Evolutionary conservation across 768 basidiomycete species (phyloP).

Genomic region (Phlegmacium glaucopus): DNA sequence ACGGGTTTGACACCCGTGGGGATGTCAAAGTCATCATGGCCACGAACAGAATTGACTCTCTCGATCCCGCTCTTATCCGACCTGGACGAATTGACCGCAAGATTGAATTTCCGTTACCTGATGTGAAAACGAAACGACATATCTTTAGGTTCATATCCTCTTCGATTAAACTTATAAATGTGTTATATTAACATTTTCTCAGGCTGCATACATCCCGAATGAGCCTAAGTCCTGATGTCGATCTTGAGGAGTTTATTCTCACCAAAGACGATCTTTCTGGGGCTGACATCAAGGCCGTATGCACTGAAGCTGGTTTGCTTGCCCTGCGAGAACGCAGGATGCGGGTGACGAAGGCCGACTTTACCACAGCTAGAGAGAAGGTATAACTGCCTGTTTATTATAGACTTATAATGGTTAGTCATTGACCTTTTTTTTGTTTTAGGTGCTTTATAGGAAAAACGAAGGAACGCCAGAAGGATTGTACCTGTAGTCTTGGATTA

Average conservation of each 20-base stretch:
- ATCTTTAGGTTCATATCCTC: slow-evolving; percentile 75
- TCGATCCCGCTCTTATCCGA: slow-evolving; percentile 97
- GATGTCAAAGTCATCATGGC: slow-evolving; percentile 99
- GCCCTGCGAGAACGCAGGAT: slow-evolving; percentile 93
- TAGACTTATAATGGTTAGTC: not conserved
- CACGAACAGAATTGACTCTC: slow-evolving; percentile 94
- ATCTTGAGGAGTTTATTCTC: slow-evolving; percentile 93
- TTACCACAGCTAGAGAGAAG: slow-evolving; percentile 91
- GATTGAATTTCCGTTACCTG: slow-evolving; percentile 97
- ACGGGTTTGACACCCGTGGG: slow-evolving; percentile 99
- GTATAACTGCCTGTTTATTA: slow-evolving; percentile 34
- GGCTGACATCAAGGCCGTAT: slow-evolving; percentile 98
- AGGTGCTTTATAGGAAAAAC: slow-evolving; percentile 95
- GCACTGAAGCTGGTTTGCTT: slow-evolving; percentile 96
- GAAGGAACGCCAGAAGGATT: slow-evolving; percentile 92
- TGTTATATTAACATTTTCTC: slow-evolving; percentile 4
- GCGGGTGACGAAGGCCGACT: slow-evolving; percentile 90
- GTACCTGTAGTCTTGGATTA: slow-evolving; percentile 53
- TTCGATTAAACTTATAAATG: not conserved
- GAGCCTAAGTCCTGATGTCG: slow-evolving; percentile 85
- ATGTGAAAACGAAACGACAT: slow-evolving; percentile 98
- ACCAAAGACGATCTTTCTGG: slow-evolving; percentile 96
- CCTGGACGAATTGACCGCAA: slow-evolving; percentile 99
- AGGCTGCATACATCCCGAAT: slow-evolving; percentile 94
- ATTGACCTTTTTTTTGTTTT: slow-evolving; percentile 7